Evolutionary conservation across 805 yeast species (phyloP).

Genomic region (Millerozyma miso): DNA sequence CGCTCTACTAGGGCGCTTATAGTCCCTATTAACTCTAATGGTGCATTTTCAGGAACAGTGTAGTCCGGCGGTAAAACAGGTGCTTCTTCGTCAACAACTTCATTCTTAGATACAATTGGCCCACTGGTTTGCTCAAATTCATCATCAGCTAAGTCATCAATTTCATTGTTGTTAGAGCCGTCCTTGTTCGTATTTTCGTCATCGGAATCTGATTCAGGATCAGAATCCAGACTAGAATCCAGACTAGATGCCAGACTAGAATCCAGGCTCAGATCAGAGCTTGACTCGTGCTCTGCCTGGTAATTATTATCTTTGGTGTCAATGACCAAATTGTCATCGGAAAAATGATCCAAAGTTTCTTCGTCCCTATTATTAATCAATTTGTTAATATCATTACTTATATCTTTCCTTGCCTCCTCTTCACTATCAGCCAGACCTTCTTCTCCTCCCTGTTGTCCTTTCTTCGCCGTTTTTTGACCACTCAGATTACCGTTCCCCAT

Average conservation of each 20-base stretch:
- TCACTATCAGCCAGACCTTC: too few species aligned
- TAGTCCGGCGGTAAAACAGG: conserved; percentile 67
- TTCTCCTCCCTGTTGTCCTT: too few species aligned
- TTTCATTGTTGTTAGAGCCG: background rate
- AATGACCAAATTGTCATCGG: conserved; percentile 26
- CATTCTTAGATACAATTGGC: conserved; percentile 79
- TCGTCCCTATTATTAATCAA: conserved; percentile 3
- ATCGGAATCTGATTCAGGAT: conserved; percentile 14
- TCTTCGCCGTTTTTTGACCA: too few species aligned
- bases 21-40: conserved; percentile 68
- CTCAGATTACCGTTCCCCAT: too few species aligned
- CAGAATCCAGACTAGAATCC: conserved; percentile 8
- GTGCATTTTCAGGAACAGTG: conserved; percentile 52
- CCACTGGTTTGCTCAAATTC: conserved; percentile 45
- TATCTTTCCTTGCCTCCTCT: background rate
- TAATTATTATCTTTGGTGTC: conserved; percentile 7
- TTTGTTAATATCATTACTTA: background rate
- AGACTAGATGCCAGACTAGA: conserved; percentile 5
- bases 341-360: conserved; percentile 7
- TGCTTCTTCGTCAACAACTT: conserved; percentile 62
- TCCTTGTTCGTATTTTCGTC: conserved; percentile 10
- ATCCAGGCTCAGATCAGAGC: conserved; percentile 5
- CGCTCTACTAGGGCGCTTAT: conserved; percentile 66
- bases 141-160: conserved; percentile 28
- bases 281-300: conserved; percentile 6